Evolutionary conservation across 768 basidiomycete species (phyloP), one percentile per base, ranked within the genome.

Genomic region (Termitomyces sp.): DNA sequence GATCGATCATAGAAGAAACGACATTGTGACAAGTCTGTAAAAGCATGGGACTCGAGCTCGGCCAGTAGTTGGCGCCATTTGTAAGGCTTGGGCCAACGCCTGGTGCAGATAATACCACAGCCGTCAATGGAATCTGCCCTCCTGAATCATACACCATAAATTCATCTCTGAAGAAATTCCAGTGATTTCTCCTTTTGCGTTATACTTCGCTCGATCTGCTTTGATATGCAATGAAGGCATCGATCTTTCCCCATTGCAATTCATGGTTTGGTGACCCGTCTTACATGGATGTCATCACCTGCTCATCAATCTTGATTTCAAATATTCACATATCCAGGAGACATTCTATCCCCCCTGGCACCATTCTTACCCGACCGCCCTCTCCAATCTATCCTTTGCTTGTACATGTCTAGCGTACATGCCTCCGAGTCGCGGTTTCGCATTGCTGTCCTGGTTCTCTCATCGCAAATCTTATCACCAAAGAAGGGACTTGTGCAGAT

Each of bases 231-330:
- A 90, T 0, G 76, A 78, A 31, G 82, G 87, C 34, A 73, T 81
- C 5, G 92, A 98, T 72, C 82, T 99, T 57, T 94, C 94, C 4
- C 97, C 97, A 1, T 76, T 98, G 55, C 90, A 97, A 29, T 81
- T 99, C 58, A 95, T 99, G 90, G 89, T 98, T 71, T 24, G 97
- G 97, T 13, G 88, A 98, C 3, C 97, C 97, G 22, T 98, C 97
- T 0, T 98, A 98, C 69, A 83, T 10, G 97, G 97, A 46, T 84
- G 91, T 61, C 97, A 97, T 20, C 97, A 99, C 75, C 86, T 99
- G 24, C 84, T 97, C 58, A 87, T 99, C 77, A 99, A 99, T 70
- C 82, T 98, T 50, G 80, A 82, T 0, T 92, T 93, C 14, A 97
- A 99, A 71, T 89, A 82, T 68, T 71, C 83, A 48, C 87, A 90